A percentile compares a stretch with the other conserved stretches of the same genome.
These are phyloP conservation scores for Imleria badia DNA, from an alignment of 768 basidiomycete species.

Conservation along the genomic window DNA sequence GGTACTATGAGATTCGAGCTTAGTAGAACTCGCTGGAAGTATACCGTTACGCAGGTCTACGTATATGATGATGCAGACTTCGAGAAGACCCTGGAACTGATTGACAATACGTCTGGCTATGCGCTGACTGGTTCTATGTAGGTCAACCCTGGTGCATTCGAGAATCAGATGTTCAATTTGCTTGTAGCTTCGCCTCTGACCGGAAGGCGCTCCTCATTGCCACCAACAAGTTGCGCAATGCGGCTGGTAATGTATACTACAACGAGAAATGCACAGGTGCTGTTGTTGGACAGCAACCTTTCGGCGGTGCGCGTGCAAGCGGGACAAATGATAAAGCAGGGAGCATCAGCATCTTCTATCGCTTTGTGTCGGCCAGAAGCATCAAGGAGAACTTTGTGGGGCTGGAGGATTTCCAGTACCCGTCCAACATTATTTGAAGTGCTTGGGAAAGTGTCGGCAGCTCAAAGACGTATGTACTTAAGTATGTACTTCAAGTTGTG, in stretches of 20 bases:
- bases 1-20: conserved; percentile 17
- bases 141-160: conserved; percentile 29
- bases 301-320: conserved; percentile 89
- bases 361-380: conserved; percentile 85
- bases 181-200: conserved; percentile 73
- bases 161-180: conserved; percentile 8
- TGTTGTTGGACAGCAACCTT: conserved; percentile 97
- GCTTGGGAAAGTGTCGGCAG: too few relatives aligned
- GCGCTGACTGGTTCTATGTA: conserved; percentile 95
- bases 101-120: conserved; percentile 85
- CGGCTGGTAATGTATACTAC: conserved; percentile 96
- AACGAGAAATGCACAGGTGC: conserved; percentile 98
- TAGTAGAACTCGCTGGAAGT: background rate
- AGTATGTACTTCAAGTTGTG: background rate
- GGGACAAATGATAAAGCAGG: conserved; percentile 99
- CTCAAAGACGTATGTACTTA: background rate
- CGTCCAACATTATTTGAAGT: conserved; percentile 73
- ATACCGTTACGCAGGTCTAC: conserved; percentile 54
- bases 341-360: conserved; percentile 70
- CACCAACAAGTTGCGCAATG: conserved; percentile 80
- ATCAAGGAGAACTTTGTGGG: conserved; percentile 98
- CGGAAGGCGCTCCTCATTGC: conserved; percentile 79
- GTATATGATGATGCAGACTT: conserved; percentile 87
- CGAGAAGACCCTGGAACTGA: conserved; percentile 82
- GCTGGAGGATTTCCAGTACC: conserved; percentile 78